A percentile compares a stretch with the other conserved stretches of the same genome.
Conservation (phyloP, 345 rosid species). For the Anastatica hierochuntica region DNA sequence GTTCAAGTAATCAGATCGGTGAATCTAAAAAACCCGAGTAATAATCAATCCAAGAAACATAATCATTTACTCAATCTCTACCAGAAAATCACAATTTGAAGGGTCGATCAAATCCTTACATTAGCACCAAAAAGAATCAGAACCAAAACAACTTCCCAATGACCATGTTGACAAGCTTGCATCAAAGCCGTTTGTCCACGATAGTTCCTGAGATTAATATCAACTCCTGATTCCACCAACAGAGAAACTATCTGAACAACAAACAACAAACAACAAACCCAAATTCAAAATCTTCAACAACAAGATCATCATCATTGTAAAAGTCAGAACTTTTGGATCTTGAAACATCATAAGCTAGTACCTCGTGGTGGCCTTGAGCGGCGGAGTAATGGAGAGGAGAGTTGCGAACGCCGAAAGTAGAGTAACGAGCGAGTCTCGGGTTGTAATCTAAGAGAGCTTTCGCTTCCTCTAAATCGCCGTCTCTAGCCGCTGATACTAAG, state of each 20-base stretch:
- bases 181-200: conserved; percentile 99
- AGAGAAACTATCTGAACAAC: conserved; percentile 68
- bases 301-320: too few species aligned
- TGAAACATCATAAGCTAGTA: conserved; percentile 1
- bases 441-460: conserved; percentile 90
- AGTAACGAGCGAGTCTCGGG: conserved; percentile 85
- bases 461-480: conserved; percentile 93
- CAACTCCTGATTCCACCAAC: conserved; percentile 94
- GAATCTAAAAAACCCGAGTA: too few species aligned
- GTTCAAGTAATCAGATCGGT: conserved; percentile 80
- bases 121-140: conserved; percentile 83
- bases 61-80: not conserved
- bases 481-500: conserved; percentile 93
- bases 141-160: conserved; percentile 92
- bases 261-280: not conserved
- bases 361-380: conserved; percentile 98
- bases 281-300: too few species aligned
- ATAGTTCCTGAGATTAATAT: conserved; percentile 90
- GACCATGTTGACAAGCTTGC: conserved; percentile 99
- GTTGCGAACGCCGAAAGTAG: conserved; percentile 89
- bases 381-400: conserved; percentile 97
- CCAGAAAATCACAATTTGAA: not conserved
- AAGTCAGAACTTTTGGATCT: not conserved
- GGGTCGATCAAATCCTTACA: conserved; percentile 36
- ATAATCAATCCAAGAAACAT: conserved; percentile 4